Evolutionary conservation across 164 flowering plant species (phyloP).

Genomic region (Amborella trichopoda): DNA sequence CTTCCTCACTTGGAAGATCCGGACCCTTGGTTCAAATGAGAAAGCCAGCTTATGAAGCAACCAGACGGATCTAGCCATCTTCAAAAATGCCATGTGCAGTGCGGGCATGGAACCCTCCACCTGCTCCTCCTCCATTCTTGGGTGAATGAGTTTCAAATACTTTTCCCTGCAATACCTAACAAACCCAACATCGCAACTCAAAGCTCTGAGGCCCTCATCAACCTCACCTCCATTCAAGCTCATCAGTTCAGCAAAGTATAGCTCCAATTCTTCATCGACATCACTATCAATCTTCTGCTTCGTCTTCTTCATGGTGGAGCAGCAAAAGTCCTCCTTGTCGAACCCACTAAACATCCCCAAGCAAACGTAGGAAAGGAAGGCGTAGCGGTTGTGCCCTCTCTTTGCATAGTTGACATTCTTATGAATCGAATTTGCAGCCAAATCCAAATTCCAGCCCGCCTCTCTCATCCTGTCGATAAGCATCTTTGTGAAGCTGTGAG

Average conservation of each 20-base stretch:
- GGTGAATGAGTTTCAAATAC: constrained; percentile 68
- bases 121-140: constrained; percentile 83
- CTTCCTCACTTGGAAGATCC: constrained; percentile 74
- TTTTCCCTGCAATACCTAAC: constrained; percentile 66
- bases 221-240: constrained; percentile 52
- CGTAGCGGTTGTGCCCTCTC: constrained; percentile 55
- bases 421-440: constrained; percentile 58
- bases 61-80: constrained; percentile 86
- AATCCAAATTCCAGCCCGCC: constrained; percentile 83
- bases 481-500: constrained; percentile 48
- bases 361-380: constrained; percentile 72
- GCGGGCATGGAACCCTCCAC: constrained; percentile 43
- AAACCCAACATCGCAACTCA: constrained; percentile 41
- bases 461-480: constrained; percentile 65
- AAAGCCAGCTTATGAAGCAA: constrained; percentile 73
- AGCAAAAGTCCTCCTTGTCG: constrained; percentile 27
- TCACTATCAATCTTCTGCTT: no score
- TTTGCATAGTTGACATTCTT: constrained; percentile 45
- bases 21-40: constrained; percentile 61
- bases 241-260: constrained; percentile 51
- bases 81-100: constrained; percentile 66
- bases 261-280: constrained; percentile 1
- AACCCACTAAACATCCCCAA: constrained; percentile 72
- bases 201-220: constrained; percentile 34
- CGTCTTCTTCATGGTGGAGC: no score